Conservation (phyloP, 2,329 filamentous ascomycete genomes). For the Fusarium sp. region DNA sequence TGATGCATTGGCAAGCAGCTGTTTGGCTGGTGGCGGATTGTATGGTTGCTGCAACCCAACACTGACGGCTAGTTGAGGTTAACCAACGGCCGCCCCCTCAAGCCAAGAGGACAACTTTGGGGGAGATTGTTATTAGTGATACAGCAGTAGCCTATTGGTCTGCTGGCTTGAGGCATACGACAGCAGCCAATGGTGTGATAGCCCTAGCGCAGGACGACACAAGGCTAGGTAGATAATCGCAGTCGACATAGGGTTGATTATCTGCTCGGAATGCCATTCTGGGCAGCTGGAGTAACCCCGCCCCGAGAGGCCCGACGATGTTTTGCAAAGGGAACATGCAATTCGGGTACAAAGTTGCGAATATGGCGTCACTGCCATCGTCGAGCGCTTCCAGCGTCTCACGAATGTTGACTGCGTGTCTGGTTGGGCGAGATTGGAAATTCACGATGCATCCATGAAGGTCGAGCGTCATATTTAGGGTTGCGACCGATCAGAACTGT, state of each 20-base stretch:
- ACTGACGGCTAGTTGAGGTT: slow-evolving; percentile 12
- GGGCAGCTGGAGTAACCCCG: slow-evolving; percentile 28
- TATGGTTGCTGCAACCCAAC: slow-evolving; percentile 12
- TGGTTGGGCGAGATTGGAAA: slow-evolving; percentile 14
- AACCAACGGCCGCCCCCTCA: slow-evolving; percentile 41
- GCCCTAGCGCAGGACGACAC: slow-evolving; percentile 19
- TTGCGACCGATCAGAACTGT: slow-evolving; percentile 15
- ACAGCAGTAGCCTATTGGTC: slow-evolving; percentile 33
- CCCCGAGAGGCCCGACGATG: slow-evolving; percentile 20
- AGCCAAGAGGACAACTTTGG: slow-evolving; percentile 24
- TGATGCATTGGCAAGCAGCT: slow-evolving; percentile 9
- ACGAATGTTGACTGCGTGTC: slow-evolving; percentile 32
- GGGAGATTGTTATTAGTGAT: slow-evolving; percentile 25
- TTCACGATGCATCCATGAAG: neutral
- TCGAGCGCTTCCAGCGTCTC: slow-evolving; percentile 37
- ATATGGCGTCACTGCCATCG: slow-evolving; percentile 43
- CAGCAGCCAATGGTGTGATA: slow-evolving; percentile 37
- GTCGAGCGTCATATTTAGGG: slow-evolving; percentile 9
- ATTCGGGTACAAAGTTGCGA: slow-evolving; percentile 34
- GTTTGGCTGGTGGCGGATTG: slow-evolving; percentile 33
- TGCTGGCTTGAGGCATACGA: slow-evolving; percentile 34
- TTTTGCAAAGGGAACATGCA: slow-evolving; percentile 31
- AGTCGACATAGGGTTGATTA: slow-evolving; percentile 32
- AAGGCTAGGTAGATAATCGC: slow-evolving; percentile 22
- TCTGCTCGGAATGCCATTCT: slow-evolving; percentile 32